Evolutionary conservation across 1,139 yeast species (phyloP).

Genomic region (Yamadazyma diddensiae): DNA sequence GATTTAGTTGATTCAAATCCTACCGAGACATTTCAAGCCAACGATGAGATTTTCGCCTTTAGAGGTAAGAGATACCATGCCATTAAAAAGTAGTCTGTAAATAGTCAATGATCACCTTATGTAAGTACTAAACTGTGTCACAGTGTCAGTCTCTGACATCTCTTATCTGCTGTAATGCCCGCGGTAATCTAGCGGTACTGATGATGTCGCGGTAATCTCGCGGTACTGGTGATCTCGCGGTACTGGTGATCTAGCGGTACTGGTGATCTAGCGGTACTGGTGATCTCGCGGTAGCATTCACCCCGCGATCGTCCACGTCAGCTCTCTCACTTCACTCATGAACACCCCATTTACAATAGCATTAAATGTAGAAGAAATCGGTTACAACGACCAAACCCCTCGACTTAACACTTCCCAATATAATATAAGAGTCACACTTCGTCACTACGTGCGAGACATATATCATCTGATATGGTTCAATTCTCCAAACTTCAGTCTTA

Average conservation of each 20-base stretch:
- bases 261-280: too few species aligned
- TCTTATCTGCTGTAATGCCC: too few species aligned
- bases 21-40: constrained; percentile 88
- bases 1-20: constrained; percentile 91
- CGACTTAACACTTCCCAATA: constrained; percentile 7
- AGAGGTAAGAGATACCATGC: constrained; percentile 98
- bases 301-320: not conserved
- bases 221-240: too few species aligned
- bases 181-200: too few species aligned
- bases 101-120: too few species aligned
- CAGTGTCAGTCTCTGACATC: too few species aligned
- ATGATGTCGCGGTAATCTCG: too few species aligned
- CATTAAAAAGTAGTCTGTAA: constrained; percentile 31
- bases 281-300: not conserved
- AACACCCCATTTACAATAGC: constrained; percentile 21
- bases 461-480: constrained; percentile 28
- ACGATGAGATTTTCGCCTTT: constrained; percentile 83
- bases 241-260: too few species aligned
- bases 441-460: constrained; percentile 22
- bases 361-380: constrained; percentile 17
- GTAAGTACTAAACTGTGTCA: too few species aligned
- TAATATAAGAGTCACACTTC: constrained; percentile 19
- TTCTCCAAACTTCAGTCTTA: constrained; percentile 21
- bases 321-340: constrained; percentile 14
- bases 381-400: constrained; percentile 7